phyloP scores from a whole-genome alignment of 495 filamentous ascomycete species.

The Aspergillus taichungensis region DNA sequence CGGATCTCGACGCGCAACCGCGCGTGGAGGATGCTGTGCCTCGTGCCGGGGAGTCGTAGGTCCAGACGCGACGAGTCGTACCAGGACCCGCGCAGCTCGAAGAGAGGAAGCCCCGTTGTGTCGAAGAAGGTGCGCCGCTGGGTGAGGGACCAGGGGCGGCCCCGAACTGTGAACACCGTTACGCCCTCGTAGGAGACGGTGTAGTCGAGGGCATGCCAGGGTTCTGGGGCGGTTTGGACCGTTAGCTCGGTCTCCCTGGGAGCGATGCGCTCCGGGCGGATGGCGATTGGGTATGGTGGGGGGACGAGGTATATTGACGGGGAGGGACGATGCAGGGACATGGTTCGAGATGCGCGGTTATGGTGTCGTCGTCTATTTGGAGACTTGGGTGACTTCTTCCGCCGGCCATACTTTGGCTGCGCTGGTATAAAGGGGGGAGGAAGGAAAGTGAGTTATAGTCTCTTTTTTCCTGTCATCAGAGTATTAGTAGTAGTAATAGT shows the following conservation, averaged over 20 bases:
- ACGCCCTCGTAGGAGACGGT: slow-evolving; percentile 1
- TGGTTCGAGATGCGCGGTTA: background rate
- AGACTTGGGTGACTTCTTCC: too few species aligned
- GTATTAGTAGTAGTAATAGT: too few species aligned
- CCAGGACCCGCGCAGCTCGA: slow-evolving; percentile 10
- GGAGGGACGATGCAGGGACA: background rate
- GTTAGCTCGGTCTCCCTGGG: slow-evolving; percentile 1
- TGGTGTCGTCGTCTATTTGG: too few species aligned
- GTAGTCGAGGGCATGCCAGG: slow-evolving; percentile 15
- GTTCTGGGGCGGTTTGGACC: slow-evolving; percentile 8
- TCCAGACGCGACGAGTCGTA: slow-evolving; percentile 9
- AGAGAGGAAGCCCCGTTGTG: slow-evolving; percentile 9
- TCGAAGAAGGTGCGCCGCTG: slow-evolving; percentile 10
- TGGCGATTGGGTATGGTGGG: slow-evolving; percentile 7
- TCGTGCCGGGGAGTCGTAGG: slow-evolving; percentile 7
- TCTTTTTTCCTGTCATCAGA: too few species aligned
- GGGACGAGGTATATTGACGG: background rate
- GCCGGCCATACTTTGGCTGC: too few species aligned
- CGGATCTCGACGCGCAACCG: slow-evolving; percentile 9
- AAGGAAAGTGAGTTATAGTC: too few species aligned
- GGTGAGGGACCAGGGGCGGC: slow-evolving; percentile 9
- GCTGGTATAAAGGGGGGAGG: too few species aligned
- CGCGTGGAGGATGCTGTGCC: slow-evolving; percentile 1
- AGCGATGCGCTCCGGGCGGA: slow-evolving; percentile 8
- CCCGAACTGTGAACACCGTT: slow-evolving; percentile 7